These are phyloP conservation scores for Botrytis elliptica DNA, from an alignment of 2,329 filamentous ascomycete genomes.

Conservation along the genomic window DNA sequence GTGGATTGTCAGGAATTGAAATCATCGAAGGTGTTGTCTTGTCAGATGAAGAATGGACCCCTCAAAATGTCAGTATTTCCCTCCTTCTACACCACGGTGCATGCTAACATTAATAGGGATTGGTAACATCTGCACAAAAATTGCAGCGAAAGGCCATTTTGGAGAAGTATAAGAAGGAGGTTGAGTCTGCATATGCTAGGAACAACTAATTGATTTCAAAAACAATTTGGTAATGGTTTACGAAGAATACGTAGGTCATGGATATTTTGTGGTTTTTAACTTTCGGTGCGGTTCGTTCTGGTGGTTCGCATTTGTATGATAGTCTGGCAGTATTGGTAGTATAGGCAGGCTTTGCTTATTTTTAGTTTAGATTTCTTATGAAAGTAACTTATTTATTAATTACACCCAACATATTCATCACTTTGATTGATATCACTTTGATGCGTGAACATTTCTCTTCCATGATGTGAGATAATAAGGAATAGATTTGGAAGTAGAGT, in stretches of 20 bases:
- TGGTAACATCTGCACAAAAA: slow-evolving; percentile 70
- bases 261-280: not conserved
- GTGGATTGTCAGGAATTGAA: slow-evolving; percentile 69
- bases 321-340: slow-evolving; percentile 10
- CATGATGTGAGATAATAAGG: not conserved
- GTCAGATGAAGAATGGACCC: slow-evolving; percentile 85
- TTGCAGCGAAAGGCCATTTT: slow-evolving; percentile 68
- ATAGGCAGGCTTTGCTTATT: slow-evolving; percentile 14
- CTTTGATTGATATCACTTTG: not conserved
- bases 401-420: not conserved
- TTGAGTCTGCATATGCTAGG: slow-evolving; percentile 44
- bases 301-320: slow-evolving; percentile 22
- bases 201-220: slow-evolving; percentile 24
- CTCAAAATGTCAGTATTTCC: slow-evolving; percentile 66
- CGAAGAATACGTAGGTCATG: slow-evolving; percentile 16
- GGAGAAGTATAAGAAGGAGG: slow-evolving; percentile 58
- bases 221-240: not conserved
- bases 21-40: slow-evolving; percentile 74
- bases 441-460: not conserved
- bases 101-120: slow-evolving; percentile 48
- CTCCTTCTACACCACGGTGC: slow-evolving; percentile 35
- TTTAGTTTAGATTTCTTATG: slow-evolving; percentile 13
- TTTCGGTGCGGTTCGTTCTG: not conserved
- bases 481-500: not conserved
- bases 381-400: not conserved